These are phyloP conservation scores for Pichia sp. DNA, from an alignment of 1,139 yeast species.

Conservation along the genomic window DNA sequence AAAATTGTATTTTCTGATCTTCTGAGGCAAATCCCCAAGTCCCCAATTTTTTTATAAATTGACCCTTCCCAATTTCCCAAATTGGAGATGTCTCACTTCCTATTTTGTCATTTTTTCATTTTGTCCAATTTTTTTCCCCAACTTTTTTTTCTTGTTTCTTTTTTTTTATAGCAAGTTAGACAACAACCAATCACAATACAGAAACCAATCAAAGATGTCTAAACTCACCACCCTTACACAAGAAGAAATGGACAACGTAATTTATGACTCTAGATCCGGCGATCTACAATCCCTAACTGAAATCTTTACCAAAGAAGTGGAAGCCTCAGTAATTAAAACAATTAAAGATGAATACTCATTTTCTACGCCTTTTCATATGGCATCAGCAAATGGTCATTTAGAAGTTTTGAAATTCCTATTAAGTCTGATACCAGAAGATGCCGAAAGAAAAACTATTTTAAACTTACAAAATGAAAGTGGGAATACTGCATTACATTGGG, in stretches of 20 bases:
- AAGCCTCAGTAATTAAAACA: slow-evolving; percentile 41
- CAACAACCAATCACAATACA: too few species aligned
- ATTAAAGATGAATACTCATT: slow-evolving; percentile 59
- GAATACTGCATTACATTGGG: slow-evolving; percentile 95
- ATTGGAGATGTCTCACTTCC: background rate
- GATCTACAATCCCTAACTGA: slow-evolving; percentile 69
- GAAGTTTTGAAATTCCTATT: slow-evolving; percentile 60
- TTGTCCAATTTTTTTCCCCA: background rate
- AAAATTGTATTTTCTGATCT: too few species aligned
- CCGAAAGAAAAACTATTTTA: slow-evolving; percentile 41
- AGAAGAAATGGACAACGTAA: slow-evolving; percentile 77
- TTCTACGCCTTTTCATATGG: slow-evolving; percentile 86
- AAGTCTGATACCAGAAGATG: slow-evolving; percentile 39
- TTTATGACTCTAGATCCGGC: slow-evolving; percentile 81
- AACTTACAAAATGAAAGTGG: slow-evolving; percentile 68
- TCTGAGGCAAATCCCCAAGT: too few species aligned
- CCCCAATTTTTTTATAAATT: too few species aligned
- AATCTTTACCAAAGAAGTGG: slow-evolving; percentile 53
- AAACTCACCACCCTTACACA: slow-evolving; percentile 36
- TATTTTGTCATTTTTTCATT: background rate
- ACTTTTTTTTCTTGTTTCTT: background rate
- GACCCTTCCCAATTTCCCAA: background rate
- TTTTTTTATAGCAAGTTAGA: background rate
- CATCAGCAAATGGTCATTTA: slow-evolving; percentile 89
- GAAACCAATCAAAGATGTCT: slow-evolving; percentile 11